Conservation (phyloP, 345 rosid species). For the Ailanthus altissimus region DNA sequence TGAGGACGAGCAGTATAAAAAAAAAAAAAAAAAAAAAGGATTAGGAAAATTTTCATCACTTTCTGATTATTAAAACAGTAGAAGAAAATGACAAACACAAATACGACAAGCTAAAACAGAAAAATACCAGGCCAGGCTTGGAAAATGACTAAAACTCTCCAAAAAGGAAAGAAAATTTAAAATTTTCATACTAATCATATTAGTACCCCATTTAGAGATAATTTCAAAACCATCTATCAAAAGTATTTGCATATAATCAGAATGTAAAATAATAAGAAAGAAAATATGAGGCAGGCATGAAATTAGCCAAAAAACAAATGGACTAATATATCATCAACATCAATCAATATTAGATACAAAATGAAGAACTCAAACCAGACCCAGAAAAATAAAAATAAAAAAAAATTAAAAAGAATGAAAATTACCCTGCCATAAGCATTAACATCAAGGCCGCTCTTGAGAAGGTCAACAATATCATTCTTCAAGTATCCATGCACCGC, state of each 20-base stretch:
- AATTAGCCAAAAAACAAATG: not conserved
- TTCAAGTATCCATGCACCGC: slow-evolving; percentile 60
- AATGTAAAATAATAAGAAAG: not conserved
- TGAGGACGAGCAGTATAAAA: not conserved
- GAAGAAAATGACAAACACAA: not conserved
- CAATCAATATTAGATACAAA: not conserved
- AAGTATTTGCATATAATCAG: not conserved
- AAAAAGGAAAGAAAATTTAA: not conserved
- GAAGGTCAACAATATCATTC: slow-evolving; percentile 87
- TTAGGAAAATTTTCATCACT: not conserved
- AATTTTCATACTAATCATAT: not conserved
- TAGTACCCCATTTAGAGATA: not conserved
- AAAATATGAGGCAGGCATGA: not conserved
- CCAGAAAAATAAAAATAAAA: not conserved
- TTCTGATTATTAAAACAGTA: not conserved
- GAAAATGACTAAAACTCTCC: not conserved
- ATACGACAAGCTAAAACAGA: not conserved
- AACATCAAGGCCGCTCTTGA: slow-evolving; percentile 53
- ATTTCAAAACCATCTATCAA: not conserved
- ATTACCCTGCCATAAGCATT: slow-evolving; percentile 85
- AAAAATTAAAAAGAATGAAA: not conserved
- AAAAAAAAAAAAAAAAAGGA: not conserved
- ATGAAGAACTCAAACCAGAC: not conserved
- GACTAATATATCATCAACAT: not conserved
- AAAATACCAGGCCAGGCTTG: not conserved